Evolutionary conservation across 2,329 filamentous ascomycete genomes (phyloP), one percentile per base, ranked within the genome.

Genomic region (Hansfordia pulvinata): DNA sequence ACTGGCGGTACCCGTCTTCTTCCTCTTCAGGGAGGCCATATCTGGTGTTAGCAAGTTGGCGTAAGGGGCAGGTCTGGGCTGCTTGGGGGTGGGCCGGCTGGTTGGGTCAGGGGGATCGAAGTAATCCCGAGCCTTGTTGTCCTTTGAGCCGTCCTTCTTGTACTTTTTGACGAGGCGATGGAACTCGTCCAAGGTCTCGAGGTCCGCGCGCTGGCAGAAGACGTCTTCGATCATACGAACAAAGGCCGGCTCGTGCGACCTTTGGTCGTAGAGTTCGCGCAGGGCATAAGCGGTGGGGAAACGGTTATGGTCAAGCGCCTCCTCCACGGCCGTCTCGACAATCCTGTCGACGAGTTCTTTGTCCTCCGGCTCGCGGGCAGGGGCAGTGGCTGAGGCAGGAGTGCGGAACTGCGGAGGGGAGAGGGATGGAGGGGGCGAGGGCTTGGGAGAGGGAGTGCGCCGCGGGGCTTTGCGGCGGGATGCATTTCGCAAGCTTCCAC

Each of bases 261-360:
- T 60, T 41, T 75, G 67, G 36, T 76, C 68, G 45, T 71, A 76
- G 32, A 75, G 54, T 10, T 58, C 62, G 28, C 69, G 59, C 32
- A 76, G 53, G 21, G 71, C 69, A 54, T 62, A 76, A 3, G 71
- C 72, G 7, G 70, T 76, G 28, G 69, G 66, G 43, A 69, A 75
- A 31, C 67, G 64, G 34, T 58, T 56, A 40, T 66, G 59, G 32
- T 57, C 52, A 25, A 76, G 46, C 5, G 70, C 70, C 40, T 71
- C 60, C 8, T 70, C 60, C 17, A 75, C 65, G n/a, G 69, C 68
- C 17, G 49, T 41, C 43, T 71, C 64, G 20, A 76, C 55, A 16
- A 71, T 61, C 40, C 53, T 61, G 38, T 64, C 65, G 15, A 58
- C 54, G 18, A 58, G 43, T 20, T 61, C 59, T 34, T 54, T 59